Conservation (phyloP, 2,329 filamentous ascomycete species). For the Fusarium clavum region DNA sequence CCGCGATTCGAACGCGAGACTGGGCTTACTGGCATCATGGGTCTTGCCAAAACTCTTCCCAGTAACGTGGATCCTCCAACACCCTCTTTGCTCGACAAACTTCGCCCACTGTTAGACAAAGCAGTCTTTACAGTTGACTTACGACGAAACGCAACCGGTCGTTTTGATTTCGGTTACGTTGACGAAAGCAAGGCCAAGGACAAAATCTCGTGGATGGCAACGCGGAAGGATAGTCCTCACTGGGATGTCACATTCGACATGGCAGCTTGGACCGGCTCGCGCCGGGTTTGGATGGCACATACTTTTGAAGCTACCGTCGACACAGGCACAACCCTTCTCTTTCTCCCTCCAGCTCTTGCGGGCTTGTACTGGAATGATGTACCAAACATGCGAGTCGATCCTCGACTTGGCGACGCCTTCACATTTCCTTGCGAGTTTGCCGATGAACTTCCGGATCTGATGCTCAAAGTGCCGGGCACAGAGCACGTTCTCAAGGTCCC, state of each 20-base stretch:
- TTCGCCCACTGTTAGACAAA: constrained; percentile 55
- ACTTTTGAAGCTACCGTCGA: constrained; percentile 69
- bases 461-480: constrained; percentile 64
- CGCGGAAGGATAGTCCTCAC: constrained; percentile 49
- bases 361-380: constrained; percentile 70
- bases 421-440: constrained; percentile 67
- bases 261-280: constrained; percentile 56
- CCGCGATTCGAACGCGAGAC: constrained; percentile 56
- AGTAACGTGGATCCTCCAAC: constrained; percentile 58
- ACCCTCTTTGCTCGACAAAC: constrained; percentile 59
- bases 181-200: constrained; percentile 54
- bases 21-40: constrained; percentile 63
- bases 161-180: constrained; percentile 64
- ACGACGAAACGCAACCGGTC: constrained; percentile 59
- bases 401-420: constrained; percentile 59
- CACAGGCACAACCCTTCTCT: constrained; percentile 75
- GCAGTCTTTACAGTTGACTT: constrained; percentile 64
- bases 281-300: constrained; percentile 63
- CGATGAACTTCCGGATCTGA: constrained; percentile 67
- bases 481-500: constrained; percentile 64
- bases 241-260: constrained; percentile 63
- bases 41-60: constrained; percentile 60
- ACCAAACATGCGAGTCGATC: constrained; percentile 61
- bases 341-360: constrained; percentile 68
- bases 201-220: constrained; percentile 58